Percentiles rank a stretch among this genome's conserved stretches.
Conservation (phyloP, 2,329 filamentous ascomycete species). For the Capronia americana region DNA sequence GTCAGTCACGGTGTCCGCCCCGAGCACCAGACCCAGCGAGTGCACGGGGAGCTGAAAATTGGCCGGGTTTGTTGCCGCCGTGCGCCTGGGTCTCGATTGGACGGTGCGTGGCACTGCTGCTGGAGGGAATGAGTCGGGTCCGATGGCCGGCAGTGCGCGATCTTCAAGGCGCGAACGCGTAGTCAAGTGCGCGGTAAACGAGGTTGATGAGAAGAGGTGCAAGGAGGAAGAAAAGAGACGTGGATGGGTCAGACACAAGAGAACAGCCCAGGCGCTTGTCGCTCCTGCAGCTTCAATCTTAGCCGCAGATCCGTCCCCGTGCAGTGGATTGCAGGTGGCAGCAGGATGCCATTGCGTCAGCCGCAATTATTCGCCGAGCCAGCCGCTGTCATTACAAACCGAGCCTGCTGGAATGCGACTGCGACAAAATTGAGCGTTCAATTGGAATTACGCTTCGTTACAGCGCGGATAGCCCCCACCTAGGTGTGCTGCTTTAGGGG, state of each 20-base stretch:
- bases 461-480: neutral
- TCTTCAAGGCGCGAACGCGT: slow-evolving; percentile 16
- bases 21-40: slow-evolving; percentile 4
- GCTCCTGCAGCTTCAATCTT: slow-evolving; percentile 28
- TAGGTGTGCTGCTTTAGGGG: neutral
- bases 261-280: slow-evolving; percentile 21
- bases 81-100: neutral
- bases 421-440: neutral
- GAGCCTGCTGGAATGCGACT: neutral
- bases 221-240: slow-evolving; percentile 37
- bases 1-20: neutral
- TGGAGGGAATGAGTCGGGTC: neutral
- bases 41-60: slow-evolving; percentile 7
- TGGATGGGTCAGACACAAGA: slow-evolving; percentile 26
- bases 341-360: slow-evolving; percentile 12
- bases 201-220: slow-evolving; percentile 30
- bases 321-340: slow-evolving; percentile 3
- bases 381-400: neutral
- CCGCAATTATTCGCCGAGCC: neutral
- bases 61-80: slow-evolving; percentile 5
- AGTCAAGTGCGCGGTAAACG: slow-evolving; percentile 7
- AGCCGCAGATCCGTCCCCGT: slow-evolving; percentile 28
- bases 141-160: neutral
- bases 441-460: neutral
- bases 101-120: neutral